Percentiles rank a stretch among this genome's conserved stretches.
Conservation (phyloP, 2,329 filamentous ascomycete genomes). For the Paecilomyces dactylethromorphus region DNA sequence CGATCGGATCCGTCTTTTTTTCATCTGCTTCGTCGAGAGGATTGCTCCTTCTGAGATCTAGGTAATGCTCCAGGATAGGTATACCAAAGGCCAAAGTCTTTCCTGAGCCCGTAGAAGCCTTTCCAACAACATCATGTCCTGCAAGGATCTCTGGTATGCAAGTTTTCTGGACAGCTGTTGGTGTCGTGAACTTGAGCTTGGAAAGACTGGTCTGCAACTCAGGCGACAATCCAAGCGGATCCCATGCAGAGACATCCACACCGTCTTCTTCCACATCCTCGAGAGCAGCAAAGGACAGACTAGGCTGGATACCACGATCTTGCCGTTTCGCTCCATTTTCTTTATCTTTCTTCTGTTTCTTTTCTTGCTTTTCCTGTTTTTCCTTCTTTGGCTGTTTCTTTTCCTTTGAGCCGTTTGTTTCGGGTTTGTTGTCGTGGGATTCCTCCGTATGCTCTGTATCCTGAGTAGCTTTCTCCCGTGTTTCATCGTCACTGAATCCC, state of each 20-base stretch:
- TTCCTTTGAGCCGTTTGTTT: slow-evolving; percentile 7
- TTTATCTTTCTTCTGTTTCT: slow-evolving; percentile 10
- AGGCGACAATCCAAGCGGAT: slow-evolving; percentile 64
- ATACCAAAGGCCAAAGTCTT: slow-evolving; percentile 95
- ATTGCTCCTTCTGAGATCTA: slow-evolving; percentile 43
- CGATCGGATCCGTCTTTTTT: slow-evolving; percentile 51
- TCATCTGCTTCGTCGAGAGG: slow-evolving; percentile 32
- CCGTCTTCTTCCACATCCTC: slow-evolving; percentile 44
- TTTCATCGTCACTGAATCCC: slow-evolving; percentile 55
- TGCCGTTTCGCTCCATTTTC: slow-evolving; percentile 18
- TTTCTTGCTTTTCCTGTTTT: slow-evolving; percentile 20
- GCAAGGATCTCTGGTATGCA: slow-evolving; percentile 76
- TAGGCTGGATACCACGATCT: slow-evolving; percentile 21
- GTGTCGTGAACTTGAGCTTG: slow-evolving; percentile 70
- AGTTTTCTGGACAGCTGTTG: slow-evolving; percentile 72
- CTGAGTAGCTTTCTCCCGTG: slow-evolving; percentile 12
- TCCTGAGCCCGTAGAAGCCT: slow-evolving; percentile 91
- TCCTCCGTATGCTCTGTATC: slow-evolving; percentile 18
- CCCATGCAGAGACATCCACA: slow-evolving; percentile 72
- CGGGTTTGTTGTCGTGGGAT: slow-evolving; percentile 7
- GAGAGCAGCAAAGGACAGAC: slow-evolving; percentile 31
- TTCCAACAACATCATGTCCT: slow-evolving; percentile 88
- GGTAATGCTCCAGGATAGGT: slow-evolving; percentile 79
- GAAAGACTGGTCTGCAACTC: slow-evolving; percentile 67
- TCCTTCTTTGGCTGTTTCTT: slow-evolving; percentile 9